These are phyloP conservation scores for Pezicula carpinea DNA, from an alignment of 2,329 filamentous ascomycete species.

Conservation along the genomic window DNA sequence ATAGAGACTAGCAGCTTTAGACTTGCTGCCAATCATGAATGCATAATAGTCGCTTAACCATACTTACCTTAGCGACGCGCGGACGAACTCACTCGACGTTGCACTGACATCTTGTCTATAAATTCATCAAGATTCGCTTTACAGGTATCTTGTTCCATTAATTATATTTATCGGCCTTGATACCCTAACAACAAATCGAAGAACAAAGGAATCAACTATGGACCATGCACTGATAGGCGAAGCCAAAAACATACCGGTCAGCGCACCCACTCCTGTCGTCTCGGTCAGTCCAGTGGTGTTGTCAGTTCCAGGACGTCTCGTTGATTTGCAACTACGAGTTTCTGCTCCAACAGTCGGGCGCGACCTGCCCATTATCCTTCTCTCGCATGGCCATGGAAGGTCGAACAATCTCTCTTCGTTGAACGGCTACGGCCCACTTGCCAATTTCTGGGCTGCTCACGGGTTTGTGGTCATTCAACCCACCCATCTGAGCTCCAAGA, in stretches of 20 bases:
- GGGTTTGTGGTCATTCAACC: constrained; percentile 40
- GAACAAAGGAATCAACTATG: not conserved
- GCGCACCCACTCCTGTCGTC: constrained; percentile 26
- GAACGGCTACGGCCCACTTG: constrained; percentile 37
- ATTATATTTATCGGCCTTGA: not conserved
- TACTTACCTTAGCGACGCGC: too few relatives aligned
- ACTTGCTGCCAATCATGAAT: too few relatives aligned
- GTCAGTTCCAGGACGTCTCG: constrained; percentile 16
- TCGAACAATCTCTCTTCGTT: constrained; percentile 36
- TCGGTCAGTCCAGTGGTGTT: constrained; percentile 18
- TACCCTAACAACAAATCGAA: not conserved
- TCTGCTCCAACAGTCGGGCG: constrained; percentile 28
- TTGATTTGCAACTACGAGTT: constrained; percentile 32
- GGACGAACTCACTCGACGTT: too few relatives aligned
- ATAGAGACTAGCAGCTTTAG: too few relatives aligned
- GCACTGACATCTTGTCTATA: not conserved
- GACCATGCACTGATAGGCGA: constrained; percentile 19
- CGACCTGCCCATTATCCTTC: constrained; percentile 34
- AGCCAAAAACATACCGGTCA: constrained; percentile 37
- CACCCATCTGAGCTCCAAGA: constrained; percentile 34
- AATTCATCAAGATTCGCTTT: not conserved
- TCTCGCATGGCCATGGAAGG: constrained; percentile 36
- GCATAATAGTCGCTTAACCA: too few relatives aligned
- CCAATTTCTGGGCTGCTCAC: constrained; percentile 37
- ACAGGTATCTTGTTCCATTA: not conserved